Base-by-base conservation (phyloP, 2,329 filamentous ascomycete species). In the Dothistroma septosporum region DNA sequence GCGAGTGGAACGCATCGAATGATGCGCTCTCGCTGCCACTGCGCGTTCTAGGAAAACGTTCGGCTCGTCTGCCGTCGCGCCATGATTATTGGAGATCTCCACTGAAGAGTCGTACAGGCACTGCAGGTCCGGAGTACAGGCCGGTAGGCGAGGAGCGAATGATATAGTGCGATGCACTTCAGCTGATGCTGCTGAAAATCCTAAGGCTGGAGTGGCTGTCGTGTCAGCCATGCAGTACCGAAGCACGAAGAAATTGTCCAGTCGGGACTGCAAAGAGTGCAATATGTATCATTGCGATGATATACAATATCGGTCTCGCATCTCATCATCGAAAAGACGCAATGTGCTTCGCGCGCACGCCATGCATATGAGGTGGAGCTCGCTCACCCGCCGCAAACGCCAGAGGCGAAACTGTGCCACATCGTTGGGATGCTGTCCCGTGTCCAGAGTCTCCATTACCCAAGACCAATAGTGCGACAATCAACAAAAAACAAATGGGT, bases 401-500 rank as follows among this genome's bases (percentile, higher is more conserved):
- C 41, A 44, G n/a, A 44, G 41, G 41, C 47, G 50, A 4, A 31
- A 53, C 24, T 53, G 50, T 53, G 50, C 47, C 50, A 31, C 24
- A 21, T 53, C 16, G 50, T 31, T 16, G 24, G 22, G 22, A 53
- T 53, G 6, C 31, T 53, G 31, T n/a, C 47, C 47, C 31, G 35
- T 53, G 50, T 53, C 50, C 24, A 53, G 31, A 35, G 6, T 35
- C 28, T 11, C 24, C 28, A 35, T 53, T 19, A 53, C 24, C 50
- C 50, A 53, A 35, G n/a, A 22, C 49, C 11, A 35, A 44, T 44
- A 44, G 7, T 19, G 28, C 50, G n/a, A 28, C 11, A 47, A 19
- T 24, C 4, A 60, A 61, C 4, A 60, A 61, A 59, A 59, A 60
- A 54, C 63, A 65, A 63, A 61, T 63, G 61, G 61, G 60, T 63